Evolutionary conservation across 192 early-diverging fungal species (phyloP).

Genomic region (Tieghemiomyces parasiticus): DNA sequence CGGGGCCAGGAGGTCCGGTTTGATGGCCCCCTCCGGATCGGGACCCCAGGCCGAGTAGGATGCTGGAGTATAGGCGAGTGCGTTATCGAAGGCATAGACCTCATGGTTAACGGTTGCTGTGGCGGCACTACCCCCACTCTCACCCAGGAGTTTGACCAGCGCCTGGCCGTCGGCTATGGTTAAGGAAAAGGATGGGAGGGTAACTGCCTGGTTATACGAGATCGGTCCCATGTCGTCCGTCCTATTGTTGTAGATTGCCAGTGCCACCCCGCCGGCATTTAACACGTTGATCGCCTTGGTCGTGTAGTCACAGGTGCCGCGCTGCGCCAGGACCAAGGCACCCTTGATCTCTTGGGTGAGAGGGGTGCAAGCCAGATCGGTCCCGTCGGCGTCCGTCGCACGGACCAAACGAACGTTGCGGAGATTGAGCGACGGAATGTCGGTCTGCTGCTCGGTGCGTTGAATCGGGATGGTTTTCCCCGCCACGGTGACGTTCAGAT

Average conservation of each 20-base stretch:
- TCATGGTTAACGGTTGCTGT: not conserved
- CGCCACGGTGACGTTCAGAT: not conserved
- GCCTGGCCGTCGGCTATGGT: constrained; percentile 18
- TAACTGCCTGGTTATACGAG: constrained; percentile 8
- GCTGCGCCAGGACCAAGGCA: constrained; percentile 25
- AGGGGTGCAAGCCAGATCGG: not conserved
- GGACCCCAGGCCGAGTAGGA: constrained; percentile 32
- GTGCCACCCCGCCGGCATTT: constrained; percentile 31
- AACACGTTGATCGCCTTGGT: constrained; percentile 27
- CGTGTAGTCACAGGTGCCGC: constrained; percentile 29
- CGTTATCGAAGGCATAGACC: not conserved
- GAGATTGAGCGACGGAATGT: not conserved
- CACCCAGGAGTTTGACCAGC: constrained; percentile 14
- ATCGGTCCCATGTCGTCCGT: constrained; percentile 20
- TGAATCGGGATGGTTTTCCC: not conserved
- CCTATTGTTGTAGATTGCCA: constrained; percentile 30
- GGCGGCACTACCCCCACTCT: not conserved
- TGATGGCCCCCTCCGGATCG: constrained; percentile 28
- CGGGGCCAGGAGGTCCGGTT: constrained; percentile 32
- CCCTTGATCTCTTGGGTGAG: constrained; percentile 16
- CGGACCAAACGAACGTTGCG: not conserved
- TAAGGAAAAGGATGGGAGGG: constrained; percentile 26
- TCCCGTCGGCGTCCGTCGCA: too few species aligned
- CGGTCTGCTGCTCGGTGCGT: not conserved
- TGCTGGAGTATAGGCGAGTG: not conserved